These are phyloP conservation scores for Cucurbita argyrosperma DNA, from an alignment of 306 rosid species.

Conservation along the genomic window DNA sequence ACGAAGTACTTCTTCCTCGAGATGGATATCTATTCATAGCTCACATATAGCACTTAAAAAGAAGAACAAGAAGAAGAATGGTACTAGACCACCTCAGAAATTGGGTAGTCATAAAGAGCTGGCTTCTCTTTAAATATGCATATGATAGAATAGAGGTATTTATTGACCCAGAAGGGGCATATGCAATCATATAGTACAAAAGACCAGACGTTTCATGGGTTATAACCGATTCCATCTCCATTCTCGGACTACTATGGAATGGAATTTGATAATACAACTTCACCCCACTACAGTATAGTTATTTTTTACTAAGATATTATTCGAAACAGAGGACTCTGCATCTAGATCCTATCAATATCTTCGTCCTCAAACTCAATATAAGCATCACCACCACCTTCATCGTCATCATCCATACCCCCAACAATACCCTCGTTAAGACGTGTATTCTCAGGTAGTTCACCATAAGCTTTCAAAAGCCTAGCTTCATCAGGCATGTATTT, in stretches of 20 bases:
- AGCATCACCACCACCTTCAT: conserved; percentile 22
- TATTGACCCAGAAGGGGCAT: background rate
- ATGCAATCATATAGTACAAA: background rate
- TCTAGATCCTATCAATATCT: conserved; percentile 29
- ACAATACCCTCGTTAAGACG: conserved; percentile 32
- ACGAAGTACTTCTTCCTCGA: background rate
- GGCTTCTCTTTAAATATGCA: background rate
- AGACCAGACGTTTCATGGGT: conserved; percentile 11
- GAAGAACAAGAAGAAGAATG: background rate
- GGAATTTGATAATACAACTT: background rate
- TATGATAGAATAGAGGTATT: background rate
- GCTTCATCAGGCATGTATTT: conserved; percentile 43
- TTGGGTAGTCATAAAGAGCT: background rate
- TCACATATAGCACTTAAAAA: background rate
- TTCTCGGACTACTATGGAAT: conserved; percentile 2
- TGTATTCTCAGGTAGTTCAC: conserved; percentile 32
- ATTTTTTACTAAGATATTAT: background rate
- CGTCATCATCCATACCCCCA: conserved; percentile 24
- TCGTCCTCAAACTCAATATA: conserved; percentile 36
- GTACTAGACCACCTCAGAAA: background rate
- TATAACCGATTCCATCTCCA: conserved; percentile 1
- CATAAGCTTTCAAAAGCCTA: conserved; percentile 34
- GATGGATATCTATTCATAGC: background rate
- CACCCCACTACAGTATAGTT: background rate
- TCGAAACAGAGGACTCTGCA: background rate